Evolutionary conservation across 148 eudicot genomes (phyloP).

Genomic region (Polygonum maritimum): DNA sequence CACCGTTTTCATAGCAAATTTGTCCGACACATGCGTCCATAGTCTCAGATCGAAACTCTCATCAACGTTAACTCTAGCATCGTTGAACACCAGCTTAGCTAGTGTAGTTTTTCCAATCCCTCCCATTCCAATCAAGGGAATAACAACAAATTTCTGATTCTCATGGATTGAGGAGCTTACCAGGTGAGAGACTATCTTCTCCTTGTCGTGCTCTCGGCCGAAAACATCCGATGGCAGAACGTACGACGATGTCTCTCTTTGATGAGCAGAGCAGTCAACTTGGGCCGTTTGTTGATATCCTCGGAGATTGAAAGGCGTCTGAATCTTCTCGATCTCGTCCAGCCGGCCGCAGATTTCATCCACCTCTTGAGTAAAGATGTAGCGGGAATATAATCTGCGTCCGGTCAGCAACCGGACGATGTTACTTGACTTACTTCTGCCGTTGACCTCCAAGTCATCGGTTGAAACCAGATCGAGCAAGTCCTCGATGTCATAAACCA

Average conservation of each 20-base stretch:
- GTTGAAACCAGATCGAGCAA: background rate
- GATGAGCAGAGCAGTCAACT: background rate
- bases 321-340: background rate
- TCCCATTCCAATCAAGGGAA: constrained; percentile 21
- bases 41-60: constrained; percentile 9
- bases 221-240: background rate
- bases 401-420: background rate
- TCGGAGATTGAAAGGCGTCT: background rate
- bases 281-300: background rate
- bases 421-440: background rate
- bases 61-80: background rate
- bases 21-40: constrained; percentile 26
- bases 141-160: constrained; percentile 2
- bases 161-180: background rate
- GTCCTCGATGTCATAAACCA: background rate
- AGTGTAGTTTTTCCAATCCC: constrained; percentile 30
- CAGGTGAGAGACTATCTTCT: background rate
- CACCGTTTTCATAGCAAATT: constrained; percentile 4
- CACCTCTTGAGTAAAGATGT: background rate
- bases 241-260: background rate
- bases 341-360: background rate
- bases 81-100: constrained; percentile 17
- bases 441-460: background rate
- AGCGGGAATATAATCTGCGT: background rate
- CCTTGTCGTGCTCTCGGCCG: background rate